phyloP scores from a whole-genome alignment of 306 rosid species.

The Gastrolobium bilobum region DNA sequence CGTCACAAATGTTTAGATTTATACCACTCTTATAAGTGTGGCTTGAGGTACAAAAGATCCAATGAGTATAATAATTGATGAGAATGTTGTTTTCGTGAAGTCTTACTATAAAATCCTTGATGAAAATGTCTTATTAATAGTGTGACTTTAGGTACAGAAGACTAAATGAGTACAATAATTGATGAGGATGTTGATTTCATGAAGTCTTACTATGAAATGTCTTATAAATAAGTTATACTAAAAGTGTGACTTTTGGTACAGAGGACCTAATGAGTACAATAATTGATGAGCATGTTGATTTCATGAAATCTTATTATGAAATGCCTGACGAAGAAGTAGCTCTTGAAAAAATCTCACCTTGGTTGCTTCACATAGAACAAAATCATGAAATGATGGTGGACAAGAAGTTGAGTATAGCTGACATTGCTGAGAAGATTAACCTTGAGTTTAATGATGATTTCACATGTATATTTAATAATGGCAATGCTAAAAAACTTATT shows the following conservation, averaged over 20 bases:
- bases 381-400: slow-evolving; percentile 95
- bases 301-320: too few species aligned
- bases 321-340: too few species aligned
- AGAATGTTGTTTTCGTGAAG: too few species aligned
- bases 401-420: slow-evolving; percentile 88
- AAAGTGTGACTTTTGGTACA: slow-evolving; percentile 69
- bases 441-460: slow-evolving; percentile 80
- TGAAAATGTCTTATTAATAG: too few species aligned
- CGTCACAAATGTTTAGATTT: too few species aligned
- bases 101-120: too few species aligned
- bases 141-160: neutral
- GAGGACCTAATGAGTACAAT: too few species aligned
- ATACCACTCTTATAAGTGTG: too few species aligned
- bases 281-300: too few species aligned
- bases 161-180: slow-evolving; percentile 78
- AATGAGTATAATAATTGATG: too few species aligned
- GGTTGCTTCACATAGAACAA: slow-evolving; percentile 85
- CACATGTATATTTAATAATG: slow-evolving; percentile 84
- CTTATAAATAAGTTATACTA: slow-evolving; percentile 70
- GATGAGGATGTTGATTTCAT: slow-evolving; percentile 62
- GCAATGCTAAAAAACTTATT: slow-evolving; percentile 81
- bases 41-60: too few species aligned
- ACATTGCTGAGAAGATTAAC: slow-evolving; percentile 90
- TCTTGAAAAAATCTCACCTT: slow-evolving; percentile 71
- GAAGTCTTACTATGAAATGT: too few species aligned